phyloP scores from a whole-genome alignment of 148 eudicot genomes.

The Simmondsia chinensis region DNA sequence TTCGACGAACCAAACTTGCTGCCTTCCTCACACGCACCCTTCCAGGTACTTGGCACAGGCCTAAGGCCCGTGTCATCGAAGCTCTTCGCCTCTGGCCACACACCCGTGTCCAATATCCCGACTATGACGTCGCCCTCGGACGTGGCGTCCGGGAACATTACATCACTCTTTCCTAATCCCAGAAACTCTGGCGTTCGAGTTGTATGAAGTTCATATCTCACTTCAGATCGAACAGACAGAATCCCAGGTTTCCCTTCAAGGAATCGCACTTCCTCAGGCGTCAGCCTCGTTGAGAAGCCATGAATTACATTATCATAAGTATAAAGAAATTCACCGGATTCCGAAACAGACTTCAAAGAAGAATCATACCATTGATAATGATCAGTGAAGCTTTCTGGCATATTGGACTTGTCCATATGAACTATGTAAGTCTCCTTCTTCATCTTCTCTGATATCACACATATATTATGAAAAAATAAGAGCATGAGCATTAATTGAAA shows the following conservation, averaged over 20 bases:
- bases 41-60: constrained; percentile 62
- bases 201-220: constrained; percentile 61
- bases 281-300: constrained; percentile 65
- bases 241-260: constrained; percentile 44
- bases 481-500: constrained; percentile 18
- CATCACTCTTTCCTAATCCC: constrained; percentile 35
- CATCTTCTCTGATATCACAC: constrained; percentile 14
- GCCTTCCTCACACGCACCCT: constrained; percentile 59
- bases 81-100: constrained; percentile 73
- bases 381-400: constrained; percentile 44
- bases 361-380: constrained; percentile 67
- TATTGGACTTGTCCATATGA: constrained; percentile 67
- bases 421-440: constrained; percentile 60
- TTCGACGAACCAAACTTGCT: constrained; percentile 35
- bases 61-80: constrained; percentile 60
- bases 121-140: constrained; percentile 41
- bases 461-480: constrained; percentile 15
- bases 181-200: constrained; percentile 76
- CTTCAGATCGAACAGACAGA: constrained; percentile 45
- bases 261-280: constrained; percentile 39
- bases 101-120: constrained; percentile 79
- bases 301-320: constrained; percentile 51
- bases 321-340: constrained; percentile 52
- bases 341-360: constrained; percentile 40
- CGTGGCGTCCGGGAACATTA: constrained; percentile 25